phyloP scores from a whole-genome alignment of 1,284 basidiomycete genomes.

The Cerioporus squamosus region DNA sequence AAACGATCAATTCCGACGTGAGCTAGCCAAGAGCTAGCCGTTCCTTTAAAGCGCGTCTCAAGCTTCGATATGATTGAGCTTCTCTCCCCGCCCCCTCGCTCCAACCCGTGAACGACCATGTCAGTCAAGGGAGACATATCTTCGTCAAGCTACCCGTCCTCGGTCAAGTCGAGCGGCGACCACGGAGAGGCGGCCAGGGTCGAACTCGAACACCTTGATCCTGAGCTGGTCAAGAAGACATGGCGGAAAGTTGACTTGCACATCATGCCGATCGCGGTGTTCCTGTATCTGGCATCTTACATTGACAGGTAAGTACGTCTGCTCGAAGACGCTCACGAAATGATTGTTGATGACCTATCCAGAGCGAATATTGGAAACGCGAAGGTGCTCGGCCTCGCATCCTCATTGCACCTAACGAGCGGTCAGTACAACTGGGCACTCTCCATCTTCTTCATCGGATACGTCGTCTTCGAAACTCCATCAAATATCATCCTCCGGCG shows the following conservation, averaged over 20 bases:
- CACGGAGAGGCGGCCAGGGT: constrained; percentile 12
- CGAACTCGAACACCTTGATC: constrained; percentile 23
- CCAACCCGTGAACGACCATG: neutral
- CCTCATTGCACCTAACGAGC: constrained; percentile 27
- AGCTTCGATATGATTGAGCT: neutral
- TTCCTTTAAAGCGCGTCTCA: neutral
- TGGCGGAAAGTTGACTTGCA: constrained; percentile 36
- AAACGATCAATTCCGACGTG: neutral
- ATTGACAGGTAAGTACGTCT: constrained; percentile 32
- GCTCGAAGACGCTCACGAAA: neutral
- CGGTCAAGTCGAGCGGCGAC: constrained; percentile 15
- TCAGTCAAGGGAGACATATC: constrained; percentile 7
- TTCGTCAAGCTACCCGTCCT: constrained; percentile 11
- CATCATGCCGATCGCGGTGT: constrained; percentile 33
- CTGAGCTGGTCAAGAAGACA: constrained; percentile 28
- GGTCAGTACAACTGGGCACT: constrained; percentile 63
- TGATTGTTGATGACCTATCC: neutral
- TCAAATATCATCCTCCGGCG: constrained; percentile 34
- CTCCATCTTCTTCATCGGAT: constrained; percentile 70
- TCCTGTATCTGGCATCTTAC: constrained; percentile 36
- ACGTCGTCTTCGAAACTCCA: constrained; percentile 74
- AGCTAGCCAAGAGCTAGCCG: too few relatives aligned
- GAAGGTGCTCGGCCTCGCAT: constrained; percentile 36
- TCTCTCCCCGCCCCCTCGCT: neutral
- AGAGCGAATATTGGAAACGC: constrained; percentile 49